Evolutionary conservation across 1,284 basidiomycete genomes (phyloP), one percentile per base, ranked within the genome.

Genomic region (Rhizopogon parksii): DNA sequence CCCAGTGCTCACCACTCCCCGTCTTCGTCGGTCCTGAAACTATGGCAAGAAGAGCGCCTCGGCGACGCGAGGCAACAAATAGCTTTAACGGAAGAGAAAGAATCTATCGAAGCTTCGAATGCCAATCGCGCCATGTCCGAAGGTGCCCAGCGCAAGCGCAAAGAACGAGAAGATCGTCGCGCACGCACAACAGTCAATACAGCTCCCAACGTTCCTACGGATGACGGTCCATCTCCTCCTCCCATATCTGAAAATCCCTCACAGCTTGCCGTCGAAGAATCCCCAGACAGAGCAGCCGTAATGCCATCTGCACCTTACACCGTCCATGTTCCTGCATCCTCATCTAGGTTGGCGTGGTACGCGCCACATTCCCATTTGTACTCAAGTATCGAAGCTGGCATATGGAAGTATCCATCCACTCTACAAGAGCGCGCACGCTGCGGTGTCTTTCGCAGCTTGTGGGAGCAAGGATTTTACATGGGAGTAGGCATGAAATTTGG

Each of bases 401-500:
- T 95, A 25, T 95, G 90, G 89, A 71, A 71, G 3, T 95, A 86
- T 63, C 93, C 93, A 0, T 63, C 71, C 1, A 85, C 74, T 0
- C 65, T 77, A 2, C 64, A 74, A 35, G 85, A 95, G 62, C 73
- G 78, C 2, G 88, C 91, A 4, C 77, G 82, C 52, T 91, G 86
- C 56, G 85, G 77, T 4, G 85, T 94, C 4, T 96, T 93, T 66
- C 78, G 78, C 40, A 83, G 83, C 54, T 67, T 97, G 14, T 89
- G 88, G 82, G 77, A 82, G 55, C 78, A 85, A 68, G 90, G 88
- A 2, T 85, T 85, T 66, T 95, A 82, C 64, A 80, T 95, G 78
- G 91, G 91, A 42, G 81, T 80, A 0, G 94, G 92, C 0, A 82
- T 95, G 61, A 88, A 88, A 60, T 99, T 99, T 62, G 96, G 96